These are phyloP conservation scores for Fistulinella prunicolor DNA, from an alignment of 768 basidiomycete genomes.

Conservation along the genomic window DNA sequence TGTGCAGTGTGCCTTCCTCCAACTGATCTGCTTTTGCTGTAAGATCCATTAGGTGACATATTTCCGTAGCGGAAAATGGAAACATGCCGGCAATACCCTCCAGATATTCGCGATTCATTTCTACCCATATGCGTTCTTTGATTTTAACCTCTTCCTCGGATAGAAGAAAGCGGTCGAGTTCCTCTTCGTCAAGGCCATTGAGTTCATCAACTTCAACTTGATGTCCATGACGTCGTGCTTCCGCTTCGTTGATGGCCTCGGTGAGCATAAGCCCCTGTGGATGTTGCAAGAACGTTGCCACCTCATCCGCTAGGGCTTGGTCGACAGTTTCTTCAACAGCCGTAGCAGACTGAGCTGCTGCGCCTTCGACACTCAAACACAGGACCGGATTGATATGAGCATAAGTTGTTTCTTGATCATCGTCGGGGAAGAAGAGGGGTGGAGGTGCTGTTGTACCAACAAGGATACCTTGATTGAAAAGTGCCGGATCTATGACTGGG, in stretches of 20 bases:
- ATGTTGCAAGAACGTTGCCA: constrained; percentile 62
- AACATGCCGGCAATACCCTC: constrained; percentile 71
- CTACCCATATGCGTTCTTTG: constrained; percentile 93
- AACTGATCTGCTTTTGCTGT: constrained; percentile 67
- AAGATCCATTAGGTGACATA: constrained; percentile 45
- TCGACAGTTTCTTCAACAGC: constrained; percentile 61
- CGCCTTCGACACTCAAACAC: constrained; percentile 26
- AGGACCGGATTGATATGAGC: constrained; percentile 60
- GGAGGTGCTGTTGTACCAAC: constrained; percentile 43
- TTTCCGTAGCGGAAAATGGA: neutral
- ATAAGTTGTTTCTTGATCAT: constrained; percentile 37
- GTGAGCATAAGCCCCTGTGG: constrained; percentile 57
- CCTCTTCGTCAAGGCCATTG: constrained; percentile 83
- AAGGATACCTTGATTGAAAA: constrained; percentile 69
- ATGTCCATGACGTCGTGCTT: constrained; percentile 56
- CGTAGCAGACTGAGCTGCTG: constrained; percentile 23
- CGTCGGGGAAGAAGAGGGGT: constrained; percentile 46
- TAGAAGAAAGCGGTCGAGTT: constrained; percentile 77
- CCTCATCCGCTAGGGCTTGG: constrained; percentile 64
- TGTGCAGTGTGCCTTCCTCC: constrained; percentile 37
- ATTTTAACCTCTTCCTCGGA: constrained; percentile 77
- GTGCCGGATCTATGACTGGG: constrained; percentile 48
- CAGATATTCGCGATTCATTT: constrained; percentile 87
- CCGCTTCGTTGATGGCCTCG: constrained; percentile 64
- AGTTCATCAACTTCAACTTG: constrained; percentile 55